Percentiles rank a stretch among this genome's conserved stretches.
phyloP scores from a whole-genome alignment of 176 grass and related monocot species.

The Chloris gayana region DNA sequence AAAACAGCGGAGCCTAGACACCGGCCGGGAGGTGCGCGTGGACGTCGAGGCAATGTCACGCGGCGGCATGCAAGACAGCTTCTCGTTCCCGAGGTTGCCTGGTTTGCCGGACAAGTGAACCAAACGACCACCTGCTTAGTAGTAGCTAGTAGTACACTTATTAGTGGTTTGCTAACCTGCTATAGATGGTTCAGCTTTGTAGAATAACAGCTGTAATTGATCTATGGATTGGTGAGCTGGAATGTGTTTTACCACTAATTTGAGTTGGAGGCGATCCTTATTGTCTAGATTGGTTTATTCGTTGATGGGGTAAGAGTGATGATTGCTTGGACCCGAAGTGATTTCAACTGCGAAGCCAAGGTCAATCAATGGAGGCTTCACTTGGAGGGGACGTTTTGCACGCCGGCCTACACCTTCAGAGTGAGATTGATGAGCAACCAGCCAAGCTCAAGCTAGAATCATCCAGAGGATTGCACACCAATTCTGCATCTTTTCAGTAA shows the following conservation, averaged over 20 bases:
- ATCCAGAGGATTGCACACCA: background rate
- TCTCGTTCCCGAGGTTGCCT: constrained; percentile 53
- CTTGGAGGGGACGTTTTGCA: background rate
- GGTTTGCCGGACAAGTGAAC: constrained; percentile 32
- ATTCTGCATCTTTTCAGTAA: background rate
- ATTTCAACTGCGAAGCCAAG: constrained; percentile 8
- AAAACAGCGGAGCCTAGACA: constrained; percentile 46
- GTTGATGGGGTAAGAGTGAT: background rate
- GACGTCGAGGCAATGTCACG: constrained; percentile 2
- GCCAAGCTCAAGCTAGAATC: background rate
- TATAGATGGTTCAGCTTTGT: constrained; percentile 15
- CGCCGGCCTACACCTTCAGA: background rate
- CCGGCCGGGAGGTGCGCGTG: constrained; percentile 31
- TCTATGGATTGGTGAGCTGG: background rate
- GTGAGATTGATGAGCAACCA: background rate
- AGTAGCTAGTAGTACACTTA: background rate
- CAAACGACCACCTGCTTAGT: constrained; percentile 8
- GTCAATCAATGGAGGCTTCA: background rate
- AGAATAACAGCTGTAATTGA: constrained; percentile 1
- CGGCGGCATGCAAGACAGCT: constrained; percentile 35
- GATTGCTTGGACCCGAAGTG: background rate
- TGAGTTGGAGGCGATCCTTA: background rate
- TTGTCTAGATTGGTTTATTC: background rate
- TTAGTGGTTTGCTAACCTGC: background rate
- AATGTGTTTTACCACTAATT: background rate